Conservation (phyloP, 257 asterid species). For the Solanum microdontum region DNA sequence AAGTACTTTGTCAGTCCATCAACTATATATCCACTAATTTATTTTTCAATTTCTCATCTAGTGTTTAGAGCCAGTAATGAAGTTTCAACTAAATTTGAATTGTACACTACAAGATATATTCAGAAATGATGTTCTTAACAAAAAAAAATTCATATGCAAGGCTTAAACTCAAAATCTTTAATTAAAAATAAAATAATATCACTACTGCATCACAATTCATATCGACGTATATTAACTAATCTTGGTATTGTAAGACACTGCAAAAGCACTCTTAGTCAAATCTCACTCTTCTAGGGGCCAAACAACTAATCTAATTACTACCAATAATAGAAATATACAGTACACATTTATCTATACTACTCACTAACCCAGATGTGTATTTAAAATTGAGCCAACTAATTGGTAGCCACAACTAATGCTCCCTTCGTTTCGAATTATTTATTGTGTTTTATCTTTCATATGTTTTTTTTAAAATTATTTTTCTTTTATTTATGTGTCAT, state of each 20-base stretch:
- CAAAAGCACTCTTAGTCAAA: slow-evolving; percentile 1
- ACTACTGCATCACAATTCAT: rapidly evolving
- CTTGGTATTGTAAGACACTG: slow-evolving; percentile 18
- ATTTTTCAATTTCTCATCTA: no score
- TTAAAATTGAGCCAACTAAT: not conserved
- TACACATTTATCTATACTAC: not conserved
- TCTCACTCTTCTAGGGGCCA: slow-evolving; percentile 1
- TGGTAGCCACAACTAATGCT: not conserved
- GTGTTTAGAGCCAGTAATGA: no score
- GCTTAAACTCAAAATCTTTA: rapidly evolving
- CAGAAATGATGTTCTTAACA: no score
- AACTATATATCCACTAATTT: not conserved
- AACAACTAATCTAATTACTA: not conserved
- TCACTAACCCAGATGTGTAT: not conserved
- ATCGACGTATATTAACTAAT: not conserved
- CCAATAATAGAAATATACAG: not conserved
- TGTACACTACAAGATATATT: rapidly evolving
- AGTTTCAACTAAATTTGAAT: no score
- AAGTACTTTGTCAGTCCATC: not conserved
- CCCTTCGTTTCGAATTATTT: not conserved
- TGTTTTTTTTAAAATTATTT: no score
- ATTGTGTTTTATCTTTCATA: not conserved
- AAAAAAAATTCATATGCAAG: rapidly evolving
- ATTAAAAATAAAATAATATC: no score
- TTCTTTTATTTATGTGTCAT: not conserved